phyloP scores from a whole-genome alignment of 2,329 filamentous ascomycete species.

The Salinomyces thailandicus region DNA sequence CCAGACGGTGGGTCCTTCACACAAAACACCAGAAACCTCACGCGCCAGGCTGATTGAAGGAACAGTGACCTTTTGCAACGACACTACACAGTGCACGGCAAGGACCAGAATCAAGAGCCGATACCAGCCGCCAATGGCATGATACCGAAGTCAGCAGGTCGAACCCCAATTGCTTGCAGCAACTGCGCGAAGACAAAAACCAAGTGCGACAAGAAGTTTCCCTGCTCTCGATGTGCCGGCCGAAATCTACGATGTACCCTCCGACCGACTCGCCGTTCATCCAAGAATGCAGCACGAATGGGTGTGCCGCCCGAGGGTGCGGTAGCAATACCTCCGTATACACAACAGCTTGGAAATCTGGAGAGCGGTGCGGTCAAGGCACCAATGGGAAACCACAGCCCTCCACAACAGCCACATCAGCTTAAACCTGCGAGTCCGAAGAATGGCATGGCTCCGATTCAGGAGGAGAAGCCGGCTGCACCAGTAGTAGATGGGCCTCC shows the following conservation, averaged over 20 bases:
- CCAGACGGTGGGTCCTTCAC: constrained; percentile 36
- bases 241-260: constrained; percentile 39
- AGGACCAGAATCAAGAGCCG: constrained; percentile 40
- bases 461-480: constrained; percentile 20
- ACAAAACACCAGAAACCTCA: neutral
- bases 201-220: constrained; percentile 45
- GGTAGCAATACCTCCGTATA: constrained; percentile 17
- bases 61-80: constrained; percentile 41
- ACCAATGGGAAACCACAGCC: constrained; percentile 8
- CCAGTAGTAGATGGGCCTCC: constrained; percentile 26
- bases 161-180: constrained; percentile 43
- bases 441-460: constrained; percentile 13
- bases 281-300: constrained; percentile 33
- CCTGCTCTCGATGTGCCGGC: constrained; percentile 42
- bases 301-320: constrained; percentile 22
- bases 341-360: constrained; percentile 10
- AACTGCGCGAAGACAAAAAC: constrained; percentile 46
- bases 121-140: constrained; percentile 39
- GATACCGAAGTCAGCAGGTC: constrained; percentile 42
- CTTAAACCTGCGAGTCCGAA: constrained; percentile 27
- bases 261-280: constrained; percentile 38
- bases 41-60: constrained; percentile 4
- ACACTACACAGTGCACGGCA: constrained; percentile 43
- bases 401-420: constrained; percentile 24
- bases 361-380: constrained; percentile 5